These are phyloP conservation scores for Lomentospora prolificans DNA, from an alignment of 2,329 filamentous ascomycete genomes.

Conservation along the genomic window DNA sequence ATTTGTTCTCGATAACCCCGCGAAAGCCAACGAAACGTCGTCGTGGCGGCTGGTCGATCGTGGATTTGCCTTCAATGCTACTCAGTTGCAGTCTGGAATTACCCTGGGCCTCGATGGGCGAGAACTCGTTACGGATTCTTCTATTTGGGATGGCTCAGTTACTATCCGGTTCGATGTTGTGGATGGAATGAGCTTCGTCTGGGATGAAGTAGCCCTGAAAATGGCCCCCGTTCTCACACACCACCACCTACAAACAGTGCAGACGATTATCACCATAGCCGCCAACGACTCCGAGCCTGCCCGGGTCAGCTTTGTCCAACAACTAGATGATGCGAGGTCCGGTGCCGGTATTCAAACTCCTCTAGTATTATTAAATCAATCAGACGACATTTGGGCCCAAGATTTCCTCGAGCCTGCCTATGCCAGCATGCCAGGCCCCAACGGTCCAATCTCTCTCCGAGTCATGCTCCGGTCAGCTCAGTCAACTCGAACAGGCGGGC, in stretches of 20 bases:
- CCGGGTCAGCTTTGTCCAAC: conserved; percentile 14
- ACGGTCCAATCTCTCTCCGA: conserved; percentile 21
- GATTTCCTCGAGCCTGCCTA: conserved; percentile 29
- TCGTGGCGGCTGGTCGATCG: conserved; percentile 20
- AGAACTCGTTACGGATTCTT: conserved; percentile 11
- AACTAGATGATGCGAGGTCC: conserved; percentile 11
- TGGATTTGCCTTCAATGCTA: conserved; percentile 20
- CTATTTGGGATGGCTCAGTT: conserved; percentile 20
- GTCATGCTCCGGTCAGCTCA: conserved; percentile 24
- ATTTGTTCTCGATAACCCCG: conserved; percentile 15
- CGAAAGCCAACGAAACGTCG: neutral
- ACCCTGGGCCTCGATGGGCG: conserved; percentile 26
- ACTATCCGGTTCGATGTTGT: conserved; percentile 20
- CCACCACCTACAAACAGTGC: conserved; percentile 22
- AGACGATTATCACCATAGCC: conserved; percentile 17
- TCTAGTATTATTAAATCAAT: conserved; percentile 15
- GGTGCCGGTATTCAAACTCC: conserved; percentile 13
- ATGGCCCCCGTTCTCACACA: conserved; percentile 28
- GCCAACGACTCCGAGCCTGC: conserved; percentile 4
- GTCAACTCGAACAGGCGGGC: conserved; percentile 17
- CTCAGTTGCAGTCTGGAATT: conserved; percentile 19
- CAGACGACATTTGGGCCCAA: conserved; percentile 26
- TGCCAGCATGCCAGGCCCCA: conserved; percentile 26
- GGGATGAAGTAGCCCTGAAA: conserved; percentile 21
- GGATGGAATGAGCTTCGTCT: conserved; percentile 12